Base-by-base conservation (phyloP, 192 early-diverging fungal species). In the Umbelopsis ramanniana region DNA sequence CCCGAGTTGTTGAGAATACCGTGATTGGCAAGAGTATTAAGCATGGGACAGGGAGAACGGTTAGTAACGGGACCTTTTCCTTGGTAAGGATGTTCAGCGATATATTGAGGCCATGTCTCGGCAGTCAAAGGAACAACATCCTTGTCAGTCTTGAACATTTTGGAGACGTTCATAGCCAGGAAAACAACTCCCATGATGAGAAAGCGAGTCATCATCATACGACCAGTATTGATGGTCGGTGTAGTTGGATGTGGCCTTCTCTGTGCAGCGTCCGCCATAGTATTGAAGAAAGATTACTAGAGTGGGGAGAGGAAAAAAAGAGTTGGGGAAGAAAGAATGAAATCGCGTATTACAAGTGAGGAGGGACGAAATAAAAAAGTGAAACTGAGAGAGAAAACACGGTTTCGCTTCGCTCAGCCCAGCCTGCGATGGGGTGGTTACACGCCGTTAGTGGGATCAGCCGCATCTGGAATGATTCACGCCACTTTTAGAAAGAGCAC, bases 1-100 rank as follows among this genome's bases (percentile, higher is more conserved):
- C 57, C 57, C 33, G 57, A 63, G 57, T 63, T 63, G 57, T 63
- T 63, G 71, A 74, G 52, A 37, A 66, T 71, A 26, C 74, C 72
- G 23, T 74, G 69, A 47, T 71, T 78, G 5, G 71, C 77, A 17
- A 77, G 70, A 21, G 67, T 46, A 38, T 75, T 73, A 14, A 73
- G 19, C 52, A 74, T 50, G 43, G 68, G 72, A 70, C 75, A 77
- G 8, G 72, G 67, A 38, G 63, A 66, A 14, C 78, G 67, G 26
- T 33, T 43, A 35, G 74, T 47, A 5, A 35, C 35, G 6, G 38
- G 50, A 43, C 50, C 38, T 29, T 48, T 68, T n/a, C 53, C 46
- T 50, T 66, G 43, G 35, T 54, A 75, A 35, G 67, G 74, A 47
- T 75, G 74, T 6, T 45, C 55, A 14, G 57, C 57, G 37, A 63